A percentile compares a stretch with the other conserved stretches of the same genome.
These are phyloP conservation scores for Colletotrichum filicis DNA, from an alignment of 2,329 filamentous ascomycete genomes.

Conservation along the genomic window DNA sequence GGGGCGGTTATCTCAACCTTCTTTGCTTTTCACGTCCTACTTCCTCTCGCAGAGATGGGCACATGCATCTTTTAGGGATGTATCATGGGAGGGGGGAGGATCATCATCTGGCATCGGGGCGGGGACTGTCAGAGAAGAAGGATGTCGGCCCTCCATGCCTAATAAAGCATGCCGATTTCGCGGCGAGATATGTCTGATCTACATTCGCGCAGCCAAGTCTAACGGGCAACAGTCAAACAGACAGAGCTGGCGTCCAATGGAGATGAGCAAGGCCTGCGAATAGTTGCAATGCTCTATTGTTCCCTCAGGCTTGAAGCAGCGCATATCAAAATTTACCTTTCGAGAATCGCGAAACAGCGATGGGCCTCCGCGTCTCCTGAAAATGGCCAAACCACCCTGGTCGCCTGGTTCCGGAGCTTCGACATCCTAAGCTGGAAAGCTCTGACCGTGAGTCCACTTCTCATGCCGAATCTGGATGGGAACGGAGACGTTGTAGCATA, in stretches of 20 bases:
- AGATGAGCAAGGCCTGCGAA: neutral
- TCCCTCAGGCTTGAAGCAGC: neutral
- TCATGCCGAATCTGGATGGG: neutral
- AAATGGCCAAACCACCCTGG: neutral
- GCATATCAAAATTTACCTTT: neutral
- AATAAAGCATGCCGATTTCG: neutral
- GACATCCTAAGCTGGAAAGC: slow-evolving; percentile 2
- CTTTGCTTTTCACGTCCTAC: neutral
- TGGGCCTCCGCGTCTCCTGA: neutral
- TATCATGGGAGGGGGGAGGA: neutral
- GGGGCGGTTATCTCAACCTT: slow-evolving; percentile 22
- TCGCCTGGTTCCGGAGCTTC: neutral
- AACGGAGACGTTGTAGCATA: slow-evolving; percentile 14
- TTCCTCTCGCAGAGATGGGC: slow-evolving; percentile 1
- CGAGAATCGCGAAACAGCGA: neutral
- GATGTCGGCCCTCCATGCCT: neutral
- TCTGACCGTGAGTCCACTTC: slow-evolving; percentile 19
- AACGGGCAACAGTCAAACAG: neutral
- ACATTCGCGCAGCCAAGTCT: neutral
- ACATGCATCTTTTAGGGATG: neutral
- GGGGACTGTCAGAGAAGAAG: neutral
- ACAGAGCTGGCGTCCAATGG: neutral
- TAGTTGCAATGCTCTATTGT: neutral
- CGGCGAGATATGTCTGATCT: slow-evolving; percentile 6
- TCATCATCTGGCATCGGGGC: neutral